Evolutionary conservation across 305 asterid genomes (phyloP), one percentile per base, ranked within the genome.

Genomic region (Solanum hybrid): DNA sequence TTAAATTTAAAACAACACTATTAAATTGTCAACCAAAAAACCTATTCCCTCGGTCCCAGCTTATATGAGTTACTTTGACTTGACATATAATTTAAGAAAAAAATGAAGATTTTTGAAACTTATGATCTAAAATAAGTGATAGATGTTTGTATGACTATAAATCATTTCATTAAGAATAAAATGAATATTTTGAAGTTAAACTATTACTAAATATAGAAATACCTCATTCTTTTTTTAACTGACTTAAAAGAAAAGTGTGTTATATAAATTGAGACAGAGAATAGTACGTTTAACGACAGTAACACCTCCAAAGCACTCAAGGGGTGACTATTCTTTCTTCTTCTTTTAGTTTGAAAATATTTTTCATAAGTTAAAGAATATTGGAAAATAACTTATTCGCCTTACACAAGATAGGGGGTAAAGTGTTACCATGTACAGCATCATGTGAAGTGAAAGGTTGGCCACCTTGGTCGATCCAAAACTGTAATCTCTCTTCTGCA

Each of bases 401-500:
- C 16, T 35, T 78, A 73, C 6, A 7, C n/a, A 29, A 13, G 79
- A 8, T 73, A 73, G 10, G 8, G 34, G 36, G 5, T 6, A 29
- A 73, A 73, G 26, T 76, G 4, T 79, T 92, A 96, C 99, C 97
- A 75, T 95, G 95, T 3, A 96, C 96, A 27, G 98, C 97, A 91
- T 96, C 99, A 11, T 95, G 97, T 5, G 98, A 95, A 87, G 91
- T 93, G 60, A 96, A 95, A 10, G 90, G 46, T 69, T 72, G 92
- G 60, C 84, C 82, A 51, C 92, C 92, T 86, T 93, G 98, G 92
- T 91, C 92, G 90, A 96, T 95, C 98, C 98, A 96, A 86, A 90
- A 92, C 75, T 92, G 92, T 60, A 96, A 88, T 89, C 98, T 90
- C 85, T 96, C 99, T 71, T 96, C 98, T 4, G 93, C 96, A 89